Base-by-base conservation (phyloP, 352 stramenopile genomes). In the Phytopythium vexans region DNA sequence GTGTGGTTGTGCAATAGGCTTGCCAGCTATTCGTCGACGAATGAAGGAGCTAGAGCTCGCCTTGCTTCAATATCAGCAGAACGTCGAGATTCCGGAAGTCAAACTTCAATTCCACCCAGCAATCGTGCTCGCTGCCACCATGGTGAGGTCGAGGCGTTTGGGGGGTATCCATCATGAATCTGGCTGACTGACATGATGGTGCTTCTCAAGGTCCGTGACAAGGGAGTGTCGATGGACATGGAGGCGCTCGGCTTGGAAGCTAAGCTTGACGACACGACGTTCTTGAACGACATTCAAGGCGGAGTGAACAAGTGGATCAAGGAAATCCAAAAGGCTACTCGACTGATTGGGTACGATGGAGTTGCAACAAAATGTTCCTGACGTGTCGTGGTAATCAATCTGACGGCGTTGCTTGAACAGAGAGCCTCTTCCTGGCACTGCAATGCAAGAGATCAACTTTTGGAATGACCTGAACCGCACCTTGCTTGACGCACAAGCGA, bases 401-500 rank as follows among this genome's bases (percentile, higher is more conserved):
- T 54, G 15, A 52, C 32, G 14, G 4, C 12, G 9, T 46, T 27
- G 3, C 12, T 44, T 41, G n/a, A 7, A 35, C 41, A 85, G 73
- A 43, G 86, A 95, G 46, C 85, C 86, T n/a, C 58, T 95, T n/a
- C 72, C 83, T 12, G 88, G 88, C 14, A 94, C 82, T 10, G 76
- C 88, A 10, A 91, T 95, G 53, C 91, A 98, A 58, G 94, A 98
- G 60, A 94, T 98, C 42, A 96, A 98, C 62, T 98, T 98, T 63
- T 98, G 94, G 94, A 89, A 76, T 45, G 89, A 96, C 61, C 70
- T 98, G 39, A 86, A 96, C 47, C 80, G 90, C 35, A 89, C 92
- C 1, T 62, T 98, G 36, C 60, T 94, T 50, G 72, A 76, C 12
- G 92, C 90, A 3, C 86, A 97, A 51, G 70, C 86, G 34, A 95